Base-by-base conservation (phyloP, 169 alveolate genomes). In the Plasmodium falciparum region DNA sequence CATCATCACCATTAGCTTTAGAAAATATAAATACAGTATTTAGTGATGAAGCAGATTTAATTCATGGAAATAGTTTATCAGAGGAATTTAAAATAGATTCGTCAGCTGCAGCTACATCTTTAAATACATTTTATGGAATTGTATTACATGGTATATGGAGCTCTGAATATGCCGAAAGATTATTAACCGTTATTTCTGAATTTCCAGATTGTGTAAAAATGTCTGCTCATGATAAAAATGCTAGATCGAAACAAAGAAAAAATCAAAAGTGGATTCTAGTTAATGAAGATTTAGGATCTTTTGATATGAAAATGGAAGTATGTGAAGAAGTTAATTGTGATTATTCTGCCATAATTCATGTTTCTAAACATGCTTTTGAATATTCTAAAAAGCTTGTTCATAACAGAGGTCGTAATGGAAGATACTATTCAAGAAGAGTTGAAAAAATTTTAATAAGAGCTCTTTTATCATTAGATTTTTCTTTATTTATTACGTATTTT, bases 61-160 rank as follows among this genome's bases (percentile, higher is more conserved):
- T 88, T 11, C 93, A 93, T 73, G 95, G 93, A 2, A 39, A 66
- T 26, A 75, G 49, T 11, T 62, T 90, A 9, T 83, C 90, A n/a
- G 66, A 88, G 4, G 93, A 93, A n/a, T 61, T 67, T 33, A 80
- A 88, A 45, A 29, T 94, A 45, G 96, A 94, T 47, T 61, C 88
- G 58, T 90, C 95, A 11, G 96, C 80, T 72, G 93, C 95, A 43
- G 92, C 96, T 7, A 95, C 96, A 12, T 66, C 92, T 49, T 90
- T 94, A 45, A 93, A 88, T 47, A 78, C 73, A 24, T 56, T 70
- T 70, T 94, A 17, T 74, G 96, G 96, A 12, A 90, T 94, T 11
- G 96, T 93, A 67, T 85, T 94, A 49, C 86, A 43, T 24, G 96
- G 96, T 4, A 49, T 88, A 24, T 94, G 96, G 96, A 95, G 96